Percentiles rank a stretch among this genome's conserved stretches.
Evolutionary conservation across 2,329 filamentous ascomycete genomes (phyloP).

Genomic region (Colletotrichum falcatum): DNA sequence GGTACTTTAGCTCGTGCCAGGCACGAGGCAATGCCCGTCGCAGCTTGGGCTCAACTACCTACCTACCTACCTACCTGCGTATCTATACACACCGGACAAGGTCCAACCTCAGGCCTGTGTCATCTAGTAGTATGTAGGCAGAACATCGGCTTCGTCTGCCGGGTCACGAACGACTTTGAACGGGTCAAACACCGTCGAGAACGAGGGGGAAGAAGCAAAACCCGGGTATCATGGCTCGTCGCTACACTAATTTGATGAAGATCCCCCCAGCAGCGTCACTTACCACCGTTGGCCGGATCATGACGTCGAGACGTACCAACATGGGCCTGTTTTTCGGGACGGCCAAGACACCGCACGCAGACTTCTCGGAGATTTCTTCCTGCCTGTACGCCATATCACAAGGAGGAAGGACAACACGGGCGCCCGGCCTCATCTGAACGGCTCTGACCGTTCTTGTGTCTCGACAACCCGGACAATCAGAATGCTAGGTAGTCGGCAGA

Average conservation of each 20-base stretch:
- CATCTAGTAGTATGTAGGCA: too few relatives aligned
- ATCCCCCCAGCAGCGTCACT: not conserved
- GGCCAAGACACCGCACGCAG: conserved; percentile 4
- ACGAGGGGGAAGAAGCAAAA: conserved; percentile 22
- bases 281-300: not conserved
- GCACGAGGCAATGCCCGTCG: too few relatives aligned
- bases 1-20: too few relatives aligned
- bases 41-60: too few relatives aligned
- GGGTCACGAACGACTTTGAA: not conserved
- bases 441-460: not conserved
- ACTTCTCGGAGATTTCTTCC: conserved; percentile 18
- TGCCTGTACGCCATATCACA: conserved; percentile 7
- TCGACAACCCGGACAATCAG: not conserved
- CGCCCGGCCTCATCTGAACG: conserved; percentile 22
- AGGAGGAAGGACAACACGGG: not conserved
- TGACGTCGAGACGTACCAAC: not conserved
- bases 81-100: too few relatives aligned
- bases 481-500: not conserved
- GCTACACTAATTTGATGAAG: too few relatives aligned
- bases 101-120: not conserved
- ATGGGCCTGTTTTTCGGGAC: conserved; percentile 3
- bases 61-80: too few relatives aligned
- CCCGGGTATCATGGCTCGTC: too few relatives aligned
- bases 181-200: conserved; percentile 26
- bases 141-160: not conserved